Evolutionary conservation across 164 flowering plant species (phyloP).

Genomic region (Stephania cephalantha): DNA sequence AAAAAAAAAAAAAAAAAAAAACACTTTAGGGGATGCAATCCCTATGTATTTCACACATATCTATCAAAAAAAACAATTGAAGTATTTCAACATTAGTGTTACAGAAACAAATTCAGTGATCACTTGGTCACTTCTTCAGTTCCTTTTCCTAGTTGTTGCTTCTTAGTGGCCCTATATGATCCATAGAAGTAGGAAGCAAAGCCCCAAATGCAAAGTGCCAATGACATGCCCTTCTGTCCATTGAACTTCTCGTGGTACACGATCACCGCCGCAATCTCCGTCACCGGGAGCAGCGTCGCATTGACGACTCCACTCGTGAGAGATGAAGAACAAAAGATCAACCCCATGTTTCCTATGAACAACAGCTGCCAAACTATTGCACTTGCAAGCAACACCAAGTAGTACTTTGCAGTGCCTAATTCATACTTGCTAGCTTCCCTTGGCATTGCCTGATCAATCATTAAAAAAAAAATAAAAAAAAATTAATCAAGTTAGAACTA

Average conservation of each 20-base stretch:
- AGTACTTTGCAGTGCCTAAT: neutral
- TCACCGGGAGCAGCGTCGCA: conserved; percentile 5
- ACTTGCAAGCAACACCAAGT: neutral
- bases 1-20: neutral
- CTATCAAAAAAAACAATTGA: neutral
- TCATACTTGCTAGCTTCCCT: conserved; percentile 4
- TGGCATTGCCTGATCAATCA: conserved; percentile 4
- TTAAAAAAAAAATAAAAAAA: too few relatives aligned
- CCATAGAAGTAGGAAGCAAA: conserved; percentile 12
- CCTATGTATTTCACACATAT: neutral
- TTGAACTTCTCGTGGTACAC: conserved; percentile 5
- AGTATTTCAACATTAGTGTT: too few relatives aligned
- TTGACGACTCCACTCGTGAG: conserved; percentile 6
- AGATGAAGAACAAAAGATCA: conserved; percentile 8
- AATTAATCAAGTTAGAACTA: neutral
- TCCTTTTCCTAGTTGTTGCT: conserved; percentile 1
- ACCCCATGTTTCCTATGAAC: conserved; percentile 7
- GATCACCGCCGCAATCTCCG: conserved; percentile 5
- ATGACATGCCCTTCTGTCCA: conserved; percentile 14
- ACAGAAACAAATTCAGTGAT: neutral
- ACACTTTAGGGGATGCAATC: neutral
- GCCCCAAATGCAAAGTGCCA: conserved; percentile 12
- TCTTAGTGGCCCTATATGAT: conserved; percentile 1
- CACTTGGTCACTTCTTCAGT: neutral
- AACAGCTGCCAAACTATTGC: conserved; percentile 7